Base-by-base conservation (phyloP, 805 yeast genomes). In the Kluyveromyces siamensis region DNA sequence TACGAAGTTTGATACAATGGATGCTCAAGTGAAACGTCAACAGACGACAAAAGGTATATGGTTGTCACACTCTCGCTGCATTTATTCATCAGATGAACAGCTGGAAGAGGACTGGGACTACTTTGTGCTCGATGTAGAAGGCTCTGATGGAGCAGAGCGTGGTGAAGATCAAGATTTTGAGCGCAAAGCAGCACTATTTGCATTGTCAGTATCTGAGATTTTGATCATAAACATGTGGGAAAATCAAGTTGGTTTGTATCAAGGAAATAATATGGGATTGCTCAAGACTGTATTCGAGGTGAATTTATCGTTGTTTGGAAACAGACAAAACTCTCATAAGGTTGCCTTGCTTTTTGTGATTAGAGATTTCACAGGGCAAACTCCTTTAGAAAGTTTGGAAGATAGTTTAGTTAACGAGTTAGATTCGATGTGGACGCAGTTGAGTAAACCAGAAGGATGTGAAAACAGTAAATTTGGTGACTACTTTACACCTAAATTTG, bases 131-230 rank as follows among this genome's bases (percentile, higher is more conserved):
- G 99, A 93, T 63, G 98, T 93, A n/a, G 99, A 93, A 69, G 99
- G 99, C 44, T 90, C 97, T 0, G 99, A 93, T 69, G 98, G 99
- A 44, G 77, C 96, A 51, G 99, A 93, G 68, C 78, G 97, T 48
- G 98, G 98, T 25, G 99, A 93, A 59, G 98, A 93, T 67, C 97
- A 93, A 67, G 99, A 93, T 68, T 93, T 93, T 66, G 99, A 93
- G 68, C 78, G 99, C 50, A 93, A 93, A 58, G 90, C 96, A 1
- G 98, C 98, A 0, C 71, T 93, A 40, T 93, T 93, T 72, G 98
- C 99, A 0, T 72, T 93, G 52, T 80, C 97, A 10, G 90, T 96
- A 0, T 81, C 93, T 14, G 98, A 93, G 61, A 81, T 90, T 6
- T 73, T 93, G 57, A 88, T 93, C 52, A 84, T 93, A 40, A 93